phyloP scores from a whole-genome alignment of 805 yeast species.

The Priceomyces fermenticarens region DNA sequence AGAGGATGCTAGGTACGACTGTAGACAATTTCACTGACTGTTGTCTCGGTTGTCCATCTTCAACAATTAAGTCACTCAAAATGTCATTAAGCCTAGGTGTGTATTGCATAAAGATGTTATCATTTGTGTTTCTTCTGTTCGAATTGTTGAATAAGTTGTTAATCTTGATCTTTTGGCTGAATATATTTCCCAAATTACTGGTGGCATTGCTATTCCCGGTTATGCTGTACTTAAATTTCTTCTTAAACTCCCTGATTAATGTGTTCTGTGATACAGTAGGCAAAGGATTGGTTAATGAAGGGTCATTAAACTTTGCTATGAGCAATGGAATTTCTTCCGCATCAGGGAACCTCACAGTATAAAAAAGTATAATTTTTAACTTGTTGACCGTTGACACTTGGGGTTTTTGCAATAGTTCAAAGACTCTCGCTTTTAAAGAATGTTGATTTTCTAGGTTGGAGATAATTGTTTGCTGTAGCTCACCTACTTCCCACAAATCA shows the following conservation, averaged over 20 bases:
- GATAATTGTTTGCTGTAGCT: constrained; percentile 82
- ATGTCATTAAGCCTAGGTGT: constrained; percentile 62
- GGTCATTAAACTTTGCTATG: constrained; percentile 25
- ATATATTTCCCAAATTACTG: constrained; percentile 25
- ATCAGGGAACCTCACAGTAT: constrained; percentile 55
- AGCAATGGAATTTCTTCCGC: constrained; percentile 22
- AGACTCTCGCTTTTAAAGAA: constrained; percentile 49
- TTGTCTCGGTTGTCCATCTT: constrained; percentile 7
- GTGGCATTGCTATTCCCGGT: constrained; percentile 6
- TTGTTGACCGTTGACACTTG: constrained; percentile 55
- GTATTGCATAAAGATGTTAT: constrained; percentile 89
- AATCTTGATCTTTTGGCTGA: constrained; percentile 31
- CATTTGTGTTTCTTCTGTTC: constrained; percentile 30
- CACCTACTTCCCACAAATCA: constrained; percentile 81
- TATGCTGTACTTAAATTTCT: constrained; percentile 17
- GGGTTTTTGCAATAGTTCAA: constrained; percentile 44
- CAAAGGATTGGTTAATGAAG: constrained; percentile 24
- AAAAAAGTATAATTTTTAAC: constrained; percentile 69
- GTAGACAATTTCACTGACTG: constrained; percentile 23
- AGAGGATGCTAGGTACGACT: constrained; percentile 36
- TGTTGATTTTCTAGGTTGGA: constrained; percentile 43
- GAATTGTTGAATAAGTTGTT: constrained; percentile 16
- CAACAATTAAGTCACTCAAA: constrained; percentile 19
- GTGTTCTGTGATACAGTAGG: constrained; percentile 32
- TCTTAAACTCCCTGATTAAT: constrained; percentile 28